Percentiles rank a stretch among this genome's conserved stretches.
These are phyloP conservation scores for Erysiphe pulchra DNA, from an alignment of 2,329 filamentous ascomycete genomes.

Conservation along the genomic window DNA sequence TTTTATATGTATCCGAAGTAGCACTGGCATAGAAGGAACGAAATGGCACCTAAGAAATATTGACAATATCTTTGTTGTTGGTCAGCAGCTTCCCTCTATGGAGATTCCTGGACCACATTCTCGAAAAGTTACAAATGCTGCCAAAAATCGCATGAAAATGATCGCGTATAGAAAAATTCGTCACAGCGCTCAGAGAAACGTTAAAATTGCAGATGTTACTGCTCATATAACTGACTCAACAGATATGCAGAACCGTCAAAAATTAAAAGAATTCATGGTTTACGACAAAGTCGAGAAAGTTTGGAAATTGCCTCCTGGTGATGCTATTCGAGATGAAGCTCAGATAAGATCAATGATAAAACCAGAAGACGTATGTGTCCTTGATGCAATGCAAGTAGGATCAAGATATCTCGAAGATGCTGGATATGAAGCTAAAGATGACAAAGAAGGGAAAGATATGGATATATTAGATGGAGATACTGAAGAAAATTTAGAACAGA, in stretches of 20 bases:
- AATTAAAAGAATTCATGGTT: constrained; percentile 84
- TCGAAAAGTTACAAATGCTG: constrained; percentile 84
- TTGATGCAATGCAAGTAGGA: constrained; percentile 93
- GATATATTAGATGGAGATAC: constrained; percentile 26
- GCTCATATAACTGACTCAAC: constrained; percentile 80
- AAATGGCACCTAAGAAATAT: constrained; percentile 70
- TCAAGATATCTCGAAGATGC: constrained; percentile 77
- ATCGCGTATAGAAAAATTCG: constrained; percentile 73
- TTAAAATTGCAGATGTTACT: constrained; percentile 64
- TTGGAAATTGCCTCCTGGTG: constrained; percentile 53
- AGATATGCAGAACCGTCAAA: constrained; percentile 85
- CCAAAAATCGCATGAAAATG: constrained; percentile 92
- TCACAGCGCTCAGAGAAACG: constrained; percentile 40
- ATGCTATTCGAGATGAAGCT: constrained; percentile 56
- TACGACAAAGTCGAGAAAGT: constrained; percentile 68
- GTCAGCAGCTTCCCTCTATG: constrained; percentile 75
- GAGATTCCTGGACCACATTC: constrained; percentile 88
- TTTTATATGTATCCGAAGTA: constrained; percentile 66
- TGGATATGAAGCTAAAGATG: constrained; percentile 50
- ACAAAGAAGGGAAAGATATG: constrained; percentile 36
- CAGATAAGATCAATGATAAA: constrained; percentile 71
- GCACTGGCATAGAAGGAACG: constrained; percentile 51
- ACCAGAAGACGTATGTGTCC: constrained; percentile 78
- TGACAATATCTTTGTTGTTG: constrained; percentile 73
- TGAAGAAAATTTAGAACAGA: constrained; percentile 37